Percentiles rank a stretch among this genome's conserved stretches.
These are phyloP conservation scores for Fusarium sp. DNA, from an alignment of 2,329 filamentous ascomycete genomes.

Conservation along the genomic window DNA sequence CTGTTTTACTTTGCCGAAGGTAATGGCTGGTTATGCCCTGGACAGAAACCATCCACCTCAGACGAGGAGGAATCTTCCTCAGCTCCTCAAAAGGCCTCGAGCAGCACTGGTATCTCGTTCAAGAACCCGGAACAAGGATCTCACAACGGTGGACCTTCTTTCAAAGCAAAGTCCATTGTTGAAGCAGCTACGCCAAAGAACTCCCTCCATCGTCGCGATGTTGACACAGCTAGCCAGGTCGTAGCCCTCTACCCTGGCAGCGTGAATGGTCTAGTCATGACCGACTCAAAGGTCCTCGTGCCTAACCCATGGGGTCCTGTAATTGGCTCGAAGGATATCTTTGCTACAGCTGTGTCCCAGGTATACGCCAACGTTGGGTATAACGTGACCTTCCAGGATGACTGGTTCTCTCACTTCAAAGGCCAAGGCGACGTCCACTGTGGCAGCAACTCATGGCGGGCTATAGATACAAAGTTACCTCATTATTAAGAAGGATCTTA, in stretches of 20 bases:
- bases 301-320: slow-evolving; percentile 49
- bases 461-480: neutral
- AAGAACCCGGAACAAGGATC: neutral
- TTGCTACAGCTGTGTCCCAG: slow-evolving; percentile 36
- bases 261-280: slow-evolving; percentile 45
- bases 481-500: neutral
- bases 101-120: neutral
- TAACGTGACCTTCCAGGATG: slow-evolving; percentile 47
- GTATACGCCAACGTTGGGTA: slow-evolving; percentile 43
- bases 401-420: slow-evolving; percentile 48
- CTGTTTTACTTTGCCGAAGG: slow-evolving; percentile 26
- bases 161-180: slow-evolving; percentile 29
- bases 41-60: neutral
- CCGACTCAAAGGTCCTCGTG: slow-evolving; percentile 22
- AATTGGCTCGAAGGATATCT: slow-evolving; percentile 46
- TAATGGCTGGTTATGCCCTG: slow-evolving; percentile 3
- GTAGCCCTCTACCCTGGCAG: slow-evolving; percentile 30
- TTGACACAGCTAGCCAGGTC: neutral
- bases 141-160: neutral
- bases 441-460: slow-evolving; percentile 35
- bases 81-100: neutral
- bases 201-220: neutral
- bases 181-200: slow-evolving; percentile 18
- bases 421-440: slow-evolving; percentile 48
- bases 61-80: fast-evolving